phyloP scores from a whole-genome alignment of 2,329 filamentous ascomycete species.

The Davidsoniella virescens region DNA sequence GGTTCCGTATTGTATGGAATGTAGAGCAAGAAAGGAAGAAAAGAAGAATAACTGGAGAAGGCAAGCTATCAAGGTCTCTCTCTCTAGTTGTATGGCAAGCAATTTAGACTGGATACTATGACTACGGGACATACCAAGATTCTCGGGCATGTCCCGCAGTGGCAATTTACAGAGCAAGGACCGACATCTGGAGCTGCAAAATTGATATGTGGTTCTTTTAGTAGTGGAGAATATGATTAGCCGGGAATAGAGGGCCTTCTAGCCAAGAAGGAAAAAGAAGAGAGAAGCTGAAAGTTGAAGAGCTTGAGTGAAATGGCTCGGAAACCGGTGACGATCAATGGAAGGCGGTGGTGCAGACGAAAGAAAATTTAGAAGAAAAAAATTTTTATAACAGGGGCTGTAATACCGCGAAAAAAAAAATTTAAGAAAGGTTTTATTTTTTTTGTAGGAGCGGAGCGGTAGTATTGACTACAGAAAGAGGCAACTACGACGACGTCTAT shows the following conservation, averaged over 20 bases:
- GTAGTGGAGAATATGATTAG: conserved; percentile 19
- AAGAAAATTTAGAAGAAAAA: conserved; percentile 13
- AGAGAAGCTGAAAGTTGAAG: conserved; percentile 11
- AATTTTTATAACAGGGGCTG: background rate
- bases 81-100: background rate
- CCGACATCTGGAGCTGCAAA: conserved; percentile 29
- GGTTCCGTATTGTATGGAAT: too few species aligned
- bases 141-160: conserved; percentile 51
- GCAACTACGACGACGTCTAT: background rate
- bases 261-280: conserved; percentile 7
- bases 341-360: conserved; percentile 12
- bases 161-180: conserved; percentile 70
- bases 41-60: background rate
- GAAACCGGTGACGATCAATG: conserved; percentile 18
- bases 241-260: too few species aligned
- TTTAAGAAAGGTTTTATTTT: background rate
- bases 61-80: too few species aligned
- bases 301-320: conserved; percentile 21
- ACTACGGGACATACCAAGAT: conserved; percentile 49
- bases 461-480: background rate
- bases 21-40: background rate
- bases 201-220: conserved; percentile 40
- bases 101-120: conserved; percentile 33
- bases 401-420: conserved; percentile 1
- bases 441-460: background rate